Conservation (phyloP, 495 filamentous ascomycete genomes). For the Penicillium steckii region DNA sequence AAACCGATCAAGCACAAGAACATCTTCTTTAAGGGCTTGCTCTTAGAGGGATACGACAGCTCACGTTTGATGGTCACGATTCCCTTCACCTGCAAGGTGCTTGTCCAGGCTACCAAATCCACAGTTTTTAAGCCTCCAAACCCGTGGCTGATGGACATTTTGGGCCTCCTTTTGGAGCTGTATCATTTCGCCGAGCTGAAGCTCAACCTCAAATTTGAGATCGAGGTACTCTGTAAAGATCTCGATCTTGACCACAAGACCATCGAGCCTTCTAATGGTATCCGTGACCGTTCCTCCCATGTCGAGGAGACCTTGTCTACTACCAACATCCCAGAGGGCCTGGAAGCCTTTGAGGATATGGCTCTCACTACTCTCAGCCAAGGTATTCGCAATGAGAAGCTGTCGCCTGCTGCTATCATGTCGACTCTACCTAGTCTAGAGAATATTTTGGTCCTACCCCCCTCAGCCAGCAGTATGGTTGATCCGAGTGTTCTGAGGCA, state of each 20-base stretch:
- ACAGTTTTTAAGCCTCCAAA: slow-evolving; percentile 92
- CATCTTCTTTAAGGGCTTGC: slow-evolving; percentile 92
- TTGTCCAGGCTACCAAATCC: slow-evolving; percentile 79
- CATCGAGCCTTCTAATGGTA: slow-evolving; percentile 78
- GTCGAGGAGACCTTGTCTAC: slow-evolving; percentile 59
- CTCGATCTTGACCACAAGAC: slow-evolving; percentile 83
- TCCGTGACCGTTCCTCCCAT: slow-evolving; percentile 64
- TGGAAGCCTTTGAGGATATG: slow-evolving; percentile 78
- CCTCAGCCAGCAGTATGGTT: slow-evolving; percentile 69
- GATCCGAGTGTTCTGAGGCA: slow-evolving; percentile 69
- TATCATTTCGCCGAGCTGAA: slow-evolving; percentile 92
- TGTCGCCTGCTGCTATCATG: slow-evolving; percentile 70
- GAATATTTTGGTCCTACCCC: slow-evolving; percentile 69
- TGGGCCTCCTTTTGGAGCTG: slow-evolving; percentile 82
- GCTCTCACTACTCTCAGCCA: slow-evolving; percentile 69
- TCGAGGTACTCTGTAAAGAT: slow-evolving; percentile 93
- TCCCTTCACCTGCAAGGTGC: slow-evolving; percentile 93
- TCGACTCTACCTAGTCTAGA: slow-evolving; percentile 78
- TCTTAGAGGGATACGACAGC: slow-evolving; percentile 88
- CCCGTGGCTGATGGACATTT: slow-evolving; percentile 95
- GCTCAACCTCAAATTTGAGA: slow-evolving; percentile 95
- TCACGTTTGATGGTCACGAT: slow-evolving; percentile 88
- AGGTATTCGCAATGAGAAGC: slow-evolving; percentile 63
- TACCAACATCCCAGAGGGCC: slow-evolving; percentile 58
- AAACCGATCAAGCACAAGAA: slow-evolving; percentile 96